Evolutionary conservation across 306 rosid species (phyloP), one percentile per base, ranked within the genome.

Genomic region (Luffa aegyptiaca): DNA sequence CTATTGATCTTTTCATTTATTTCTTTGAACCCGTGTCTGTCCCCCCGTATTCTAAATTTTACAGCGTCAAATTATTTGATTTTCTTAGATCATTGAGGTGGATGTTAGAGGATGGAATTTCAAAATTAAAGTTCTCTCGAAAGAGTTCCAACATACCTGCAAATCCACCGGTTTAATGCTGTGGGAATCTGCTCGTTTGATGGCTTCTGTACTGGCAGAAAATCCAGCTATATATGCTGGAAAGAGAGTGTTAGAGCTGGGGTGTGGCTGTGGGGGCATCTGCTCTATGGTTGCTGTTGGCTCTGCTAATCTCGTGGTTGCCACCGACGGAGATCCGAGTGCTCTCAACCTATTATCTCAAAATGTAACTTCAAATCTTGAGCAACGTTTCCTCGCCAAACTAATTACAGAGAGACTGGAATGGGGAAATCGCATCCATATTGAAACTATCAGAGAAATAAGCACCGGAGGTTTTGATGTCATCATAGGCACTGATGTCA

Each of bases 131-230:
- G 87, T 88, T 74, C 88, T 94, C 42, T 88, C 96, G 11, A 88
- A 83, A 82, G 97, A 87, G 89, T 80, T 90, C 83, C 97, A 94
- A 66, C 98, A 92, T 78, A 92, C 91, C 65, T 92, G 98, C 92
- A 94, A 86, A 85, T 92, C 97, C 48, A 92, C 98, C 4, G 98
- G 97, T 57, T 84, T 93, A 80, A 95, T 93, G 93, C 86, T 95
- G 31, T 95, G 99, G 97, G 99, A 95, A 88, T 92, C 97, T 0
- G 97, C 97, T 79, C 93, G 90, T 55, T 85, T 95, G 76, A 90
- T 93, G 97, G 97, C 97, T 70, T 88, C 93, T 6, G 78, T 95
- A 75, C 85, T 93, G 55, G 92, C 87, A 53, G 88, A 84, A 88
- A 95, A 95, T 81, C 96, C 97, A 57, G 48, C 76, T 14, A 89